Evolutionary conservation across 192 early-diverging fungal genomes (phyloP), one percentile per base, ranked within the genome.

Genomic region (Backusella tarrabulga): DNA sequence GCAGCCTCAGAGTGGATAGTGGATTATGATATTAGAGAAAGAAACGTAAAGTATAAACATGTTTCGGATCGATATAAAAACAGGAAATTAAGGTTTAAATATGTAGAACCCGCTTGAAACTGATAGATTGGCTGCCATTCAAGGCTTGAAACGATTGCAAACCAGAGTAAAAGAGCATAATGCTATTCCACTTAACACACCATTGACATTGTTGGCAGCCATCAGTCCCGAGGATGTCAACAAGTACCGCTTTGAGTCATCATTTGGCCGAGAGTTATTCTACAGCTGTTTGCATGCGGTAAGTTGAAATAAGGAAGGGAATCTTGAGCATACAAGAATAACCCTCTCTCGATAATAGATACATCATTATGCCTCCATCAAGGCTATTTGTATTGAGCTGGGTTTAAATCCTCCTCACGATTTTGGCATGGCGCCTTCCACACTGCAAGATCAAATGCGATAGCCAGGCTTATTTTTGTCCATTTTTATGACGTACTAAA

Each of bases 261-360:
- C 87, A 1, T 86, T 86, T 73, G 87, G 87, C 1, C 77, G 88
- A 41, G 88, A 90, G 72, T 81, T 90, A 26, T 90, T 87, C 84
- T 90, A 85, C 76, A 88, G 88, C 54, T 87, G 84, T 81, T 77
- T 85, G 35, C 88, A 90, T 77, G 87, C 88, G 14, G 88, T 89
- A 87, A 85, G 21, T 6, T 44, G 42, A 40, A 40, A 12, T 40
- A 0, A 3, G 38, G 38, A 0, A 3, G 38, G 38, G 1, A 7
- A 12, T 40, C 38, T 1, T 40, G 8, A 11, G 38, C 38, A 40
- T 40, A 40, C 11, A 40, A 3, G 9, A 40, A 40, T 40, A 6
- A 40, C 38, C 38, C 11, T 3, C 11, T 40, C 11, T 40, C 38
- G 0, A 40, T 3, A 40, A 56, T 78, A 89, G 88, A 82, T 88